Evolutionary conservation across 768 basidiomycete species (phyloP).

Genomic region (Polyporus arcularius): DNA sequence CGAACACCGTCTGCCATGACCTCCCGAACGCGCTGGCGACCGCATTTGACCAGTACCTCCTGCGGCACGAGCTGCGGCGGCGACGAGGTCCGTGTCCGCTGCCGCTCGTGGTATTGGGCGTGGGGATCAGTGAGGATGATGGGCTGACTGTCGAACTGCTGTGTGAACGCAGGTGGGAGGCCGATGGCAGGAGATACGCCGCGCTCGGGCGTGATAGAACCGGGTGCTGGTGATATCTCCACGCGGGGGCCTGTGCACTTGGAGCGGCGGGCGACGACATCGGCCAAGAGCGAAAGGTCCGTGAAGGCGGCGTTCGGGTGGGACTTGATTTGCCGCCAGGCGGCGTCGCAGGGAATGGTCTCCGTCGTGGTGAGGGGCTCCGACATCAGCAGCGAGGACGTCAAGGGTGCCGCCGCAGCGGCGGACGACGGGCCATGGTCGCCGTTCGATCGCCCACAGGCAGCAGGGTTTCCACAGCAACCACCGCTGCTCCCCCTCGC

Average conservation of each 20-base stretch:
- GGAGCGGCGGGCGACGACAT: slow-evolving; percentile 83
- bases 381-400: slow-evolving; percentile 17
- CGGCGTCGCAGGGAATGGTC: slow-evolving; percentile 77
- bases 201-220: slow-evolving; percentile 50
- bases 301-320: slow-evolving; percentile 89
- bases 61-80: slow-evolving; percentile 60
- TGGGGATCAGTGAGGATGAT: slow-evolving; percentile 56
- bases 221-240: slow-evolving; percentile 55
- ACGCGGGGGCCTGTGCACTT: slow-evolving; percentile 74
- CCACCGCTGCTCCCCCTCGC: slow-evolving; percentile 22
- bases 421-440: slow-evolving; percentile 1
- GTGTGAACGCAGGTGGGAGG: slow-evolving; percentile 2
- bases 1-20: slow-evolving; percentile 74
- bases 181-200: slow-evolving; percentile 34
- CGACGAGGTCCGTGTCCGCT: slow-evolving; percentile 39
- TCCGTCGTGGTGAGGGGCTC: slow-evolving; percentile 34
- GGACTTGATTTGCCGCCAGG: slow-evolving; percentile 82
- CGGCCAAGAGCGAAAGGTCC: slow-evolving; percentile 81
- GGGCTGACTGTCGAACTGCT: slow-evolving; percentile 34
- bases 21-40: slow-evolving; percentile 58
- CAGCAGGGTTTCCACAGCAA: slow-evolving; percentile 39
- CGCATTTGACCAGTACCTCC: slow-evolving; percentile 62
- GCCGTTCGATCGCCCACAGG: slow-evolving; percentile 18
- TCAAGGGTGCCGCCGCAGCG: slow-evolving; percentile 7
- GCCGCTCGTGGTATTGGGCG: slow-evolving; percentile 50